Evolutionary conservation across 2,329 filamentous ascomycete genomes (phyloP), one percentile per base, ranked within the genome.

Genomic region (Phaeosphaeriaceae sp.): DNA sequence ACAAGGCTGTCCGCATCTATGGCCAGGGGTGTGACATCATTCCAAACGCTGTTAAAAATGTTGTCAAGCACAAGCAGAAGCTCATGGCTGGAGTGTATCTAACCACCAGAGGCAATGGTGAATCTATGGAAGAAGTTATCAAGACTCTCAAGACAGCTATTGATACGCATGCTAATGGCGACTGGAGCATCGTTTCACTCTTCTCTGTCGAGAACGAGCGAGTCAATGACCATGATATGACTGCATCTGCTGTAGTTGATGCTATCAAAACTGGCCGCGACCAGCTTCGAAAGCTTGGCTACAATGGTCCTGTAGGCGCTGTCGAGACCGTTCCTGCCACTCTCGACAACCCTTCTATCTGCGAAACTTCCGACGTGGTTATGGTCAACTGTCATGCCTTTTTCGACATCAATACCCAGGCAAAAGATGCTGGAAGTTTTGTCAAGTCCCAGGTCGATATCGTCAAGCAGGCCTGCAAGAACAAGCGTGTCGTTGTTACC

Each of bases 321-420:
- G 89, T 93, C 38, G 92, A 96, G 68, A 93, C 89, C 1, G 89
- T 90, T 63, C 80, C 83, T 17, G 85, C 87, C 4, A 80, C 86
- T n/a, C 76, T 86, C 39, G 74, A 77, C 42, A 82, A 93, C 61
- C 87, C 87, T 0, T 76, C 82, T 42, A 80, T 96, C 39, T 95
- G 91, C 74, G 72, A 85, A 20, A 80, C 78, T 37, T 89, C 88
- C 1, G 90, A 95, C 66, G 90, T 89, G 75, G 90, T 87, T 64
- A 88, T 90, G 13, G 83, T 88, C 68, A 96, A 96, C 74, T 84
- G 86, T 58, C 91, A 96, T 72, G 83, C 90, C 11, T 96, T 92
- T 81, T 96, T 94, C 72, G 88, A 95, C 61, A 73, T 79, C 3
- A 83, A 82, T 38, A 82, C 83, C 20, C 70, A 73, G 2, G 82